Percentiles rank a stretch among this genome's conserved stretches.
phyloP scores from a whole-genome alignment of 768 basidiomycete genomes.

The Boletus rufocinnamomeus region DNA sequence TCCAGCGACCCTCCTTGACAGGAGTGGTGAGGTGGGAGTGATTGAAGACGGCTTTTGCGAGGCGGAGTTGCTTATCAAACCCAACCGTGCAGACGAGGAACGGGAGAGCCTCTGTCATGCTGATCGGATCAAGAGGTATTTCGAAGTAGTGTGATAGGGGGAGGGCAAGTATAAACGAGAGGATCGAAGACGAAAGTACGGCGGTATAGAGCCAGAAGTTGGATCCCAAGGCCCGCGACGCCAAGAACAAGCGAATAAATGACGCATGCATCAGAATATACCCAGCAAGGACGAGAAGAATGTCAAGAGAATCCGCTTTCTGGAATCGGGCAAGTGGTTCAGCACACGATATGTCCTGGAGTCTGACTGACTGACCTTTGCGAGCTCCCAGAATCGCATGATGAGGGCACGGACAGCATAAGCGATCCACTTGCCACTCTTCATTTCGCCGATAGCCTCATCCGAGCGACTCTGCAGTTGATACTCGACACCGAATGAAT shows the following conservation, averaged over 20 bases:
- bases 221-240: slow-evolving; percentile 82
- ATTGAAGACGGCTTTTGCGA: slow-evolving; percentile 87
- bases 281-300: slow-evolving; percentile 89
- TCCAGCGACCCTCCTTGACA: slow-evolving; percentile 40
- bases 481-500: slow-evolving; percentile 49
- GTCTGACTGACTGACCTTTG: slow-evolving; percentile 55
- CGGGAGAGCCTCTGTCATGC: slow-evolving; percentile 91
- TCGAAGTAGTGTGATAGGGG: slow-evolving; percentile 73
- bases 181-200: slow-evolving; percentile 76
- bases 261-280: slow-evolving; percentile 96
- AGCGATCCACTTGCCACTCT: slow-evolving; percentile 83
- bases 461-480: slow-evolving; percentile 48
- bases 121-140: slow-evolving; percentile 91
- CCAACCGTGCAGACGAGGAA: slow-evolving; percentile 98
- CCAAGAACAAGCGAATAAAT: slow-evolving; percentile 87
- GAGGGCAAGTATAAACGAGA: slow-evolving; percentile 83
- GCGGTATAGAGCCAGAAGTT: slow-evolving; percentile 70
- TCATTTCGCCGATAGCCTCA: slow-evolving; percentile 68
- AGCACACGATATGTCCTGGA: not conserved
- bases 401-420: slow-evolving; percentile 80
- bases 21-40: slow-evolving; percentile 64
- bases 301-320: slow-evolving; percentile 96
- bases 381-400: slow-evolving; percentile 81
- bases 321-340: slow-evolving; percentile 34
- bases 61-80: slow-evolving; percentile 94